Base-by-base conservation (phyloP, 345 rosid species). In the Eutrema heterophyllum region DNA sequence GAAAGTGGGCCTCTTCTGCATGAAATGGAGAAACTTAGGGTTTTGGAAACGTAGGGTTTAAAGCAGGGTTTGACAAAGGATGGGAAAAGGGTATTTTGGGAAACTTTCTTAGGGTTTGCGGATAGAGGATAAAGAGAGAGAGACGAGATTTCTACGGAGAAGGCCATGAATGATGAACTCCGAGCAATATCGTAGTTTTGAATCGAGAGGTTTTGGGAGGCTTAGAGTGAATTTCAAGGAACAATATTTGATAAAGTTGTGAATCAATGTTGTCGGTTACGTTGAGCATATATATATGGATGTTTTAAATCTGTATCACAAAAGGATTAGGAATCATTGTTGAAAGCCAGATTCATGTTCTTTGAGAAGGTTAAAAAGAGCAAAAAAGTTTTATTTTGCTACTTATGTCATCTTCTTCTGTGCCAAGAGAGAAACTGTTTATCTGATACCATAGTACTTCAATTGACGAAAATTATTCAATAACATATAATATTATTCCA, bases 1-100 rank as follows among this genome's bases (percentile, higher is more conserved):
- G 77, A 77, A 16, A 82, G 78, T 9, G 89, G 86, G 61, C 70
- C 76, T 49, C 75, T 82, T 53, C 77, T 83, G 16, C 85, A 71
- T 52, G 80, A 56, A 67, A 65, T 33, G 6, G 58, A 70, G 46
- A 43, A 53, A 0, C 36, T 59, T 5, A 53, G 61, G 45, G 24
- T 67, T 33, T 54, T 39, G 38, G 71, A 74, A 71, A 32, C 39
- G 14, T 68, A 60, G 74, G 86, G 77, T 58, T 79, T 75, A 51
- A 58, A 70, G 55, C 50, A 83, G 80, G 81, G 66, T 82, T 83
- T 75, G 70, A 79, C 26, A 68, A 56, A 62, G 32, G 50, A 21
- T 33, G 69, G 44, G 55, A 65, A 29, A 3, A 60, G 30, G 32
- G 32, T 15, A 3, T 52, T 67, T 41, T 53, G 80, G 14, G 75